A percentile compares a stretch with the other conserved stretches of the same genome.
phyloP scores from a whole-genome alignment of 192 early-diverging fungal species.

The Backusella psychrophila region DNA sequence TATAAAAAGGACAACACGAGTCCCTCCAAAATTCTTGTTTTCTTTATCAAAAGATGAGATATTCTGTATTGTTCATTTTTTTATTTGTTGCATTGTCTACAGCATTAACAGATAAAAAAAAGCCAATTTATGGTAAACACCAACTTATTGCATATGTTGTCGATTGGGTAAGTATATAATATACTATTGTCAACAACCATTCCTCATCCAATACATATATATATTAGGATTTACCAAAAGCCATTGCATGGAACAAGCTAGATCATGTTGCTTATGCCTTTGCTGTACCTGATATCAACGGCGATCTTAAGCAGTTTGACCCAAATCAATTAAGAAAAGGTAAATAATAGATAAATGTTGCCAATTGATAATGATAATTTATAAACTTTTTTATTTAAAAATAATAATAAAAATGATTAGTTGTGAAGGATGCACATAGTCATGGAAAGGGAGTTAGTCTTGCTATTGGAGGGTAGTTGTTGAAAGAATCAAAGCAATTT shows the following conservation, averaged over 20 bases:
- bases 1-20: background rate
- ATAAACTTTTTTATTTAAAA: background rate
- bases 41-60: background rate
- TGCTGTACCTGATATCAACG: conserved; percentile 34
- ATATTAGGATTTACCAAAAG: conserved; percentile 21
- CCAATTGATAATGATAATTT: background rate
- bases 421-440: conserved; percentile 28
- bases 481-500: background rate
- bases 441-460: conserved; percentile 26
- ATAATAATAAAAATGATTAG: background rate
- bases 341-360: background rate
- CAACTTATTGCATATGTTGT: conserved; percentile 15
- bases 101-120: background rate
- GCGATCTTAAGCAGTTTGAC: conserved; percentile 19
- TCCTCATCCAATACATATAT: background rate
- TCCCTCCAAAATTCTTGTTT: background rate
- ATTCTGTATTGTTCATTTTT: background rate
- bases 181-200: background rate
- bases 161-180: conserved; percentile 18
- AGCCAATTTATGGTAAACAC: conserved; percentile 7
- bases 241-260: conserved; percentile 38
- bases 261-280: conserved; percentile 66
- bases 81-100: background rate
- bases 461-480: conserved; percentile 31
- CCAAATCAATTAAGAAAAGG: conserved; percentile 1